Conservation (phyloP, 1,284 basidiomycete species). For the Pyrrhoderma noxium region DNA sequence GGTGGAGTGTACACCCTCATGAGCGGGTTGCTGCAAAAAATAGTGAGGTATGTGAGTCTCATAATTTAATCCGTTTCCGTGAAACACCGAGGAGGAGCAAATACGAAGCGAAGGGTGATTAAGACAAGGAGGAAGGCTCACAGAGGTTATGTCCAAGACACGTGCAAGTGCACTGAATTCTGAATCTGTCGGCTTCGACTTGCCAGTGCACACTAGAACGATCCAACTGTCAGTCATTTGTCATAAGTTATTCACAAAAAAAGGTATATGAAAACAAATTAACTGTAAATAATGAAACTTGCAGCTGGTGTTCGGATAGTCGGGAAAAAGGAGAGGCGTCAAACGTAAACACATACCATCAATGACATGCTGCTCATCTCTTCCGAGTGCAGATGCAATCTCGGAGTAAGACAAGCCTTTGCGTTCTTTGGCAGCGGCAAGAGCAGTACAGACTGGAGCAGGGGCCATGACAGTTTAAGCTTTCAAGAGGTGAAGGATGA, state of each 20-base stretch:
- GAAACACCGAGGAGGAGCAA: not conserved
- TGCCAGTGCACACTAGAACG: slow-evolving; percentile 47
- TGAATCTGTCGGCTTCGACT: slow-evolving; percentile 33
- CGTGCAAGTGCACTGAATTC: slow-evolving; percentile 49
- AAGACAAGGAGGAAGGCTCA: not conserved
- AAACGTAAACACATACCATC: slow-evolving; percentile 49
- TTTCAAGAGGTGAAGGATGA: not conserved
- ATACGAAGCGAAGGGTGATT: not conserved
- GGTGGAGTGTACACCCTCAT: slow-evolving; percentile 15
- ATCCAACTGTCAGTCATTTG: not conserved
- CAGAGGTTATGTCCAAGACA: slow-evolving; percentile 37
- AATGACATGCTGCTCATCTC: slow-evolving; percentile 39
- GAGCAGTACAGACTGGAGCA: slow-evolving; percentile 49
- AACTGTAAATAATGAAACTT: too few species aligned
- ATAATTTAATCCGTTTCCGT: not conserved
- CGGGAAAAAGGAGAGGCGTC: not conserved
- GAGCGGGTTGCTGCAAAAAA: slow-evolving; percentile 1
- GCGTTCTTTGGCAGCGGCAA: slow-evolving; percentile 43
- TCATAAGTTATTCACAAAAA: too few species aligned
- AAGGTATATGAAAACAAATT: too few species aligned
- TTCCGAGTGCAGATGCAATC: slow-evolving; percentile 41
- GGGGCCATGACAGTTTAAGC: slow-evolving; percentile 29
- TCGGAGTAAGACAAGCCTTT: slow-evolving; percentile 39
- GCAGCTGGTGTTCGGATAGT: too few species aligned
- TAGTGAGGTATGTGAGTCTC: not conserved